These are phyloP conservation scores for Exophiala xenobiotica DNA, from an alignment of 2,329 filamentous ascomycete genomes.

Conservation along the genomic window DNA sequence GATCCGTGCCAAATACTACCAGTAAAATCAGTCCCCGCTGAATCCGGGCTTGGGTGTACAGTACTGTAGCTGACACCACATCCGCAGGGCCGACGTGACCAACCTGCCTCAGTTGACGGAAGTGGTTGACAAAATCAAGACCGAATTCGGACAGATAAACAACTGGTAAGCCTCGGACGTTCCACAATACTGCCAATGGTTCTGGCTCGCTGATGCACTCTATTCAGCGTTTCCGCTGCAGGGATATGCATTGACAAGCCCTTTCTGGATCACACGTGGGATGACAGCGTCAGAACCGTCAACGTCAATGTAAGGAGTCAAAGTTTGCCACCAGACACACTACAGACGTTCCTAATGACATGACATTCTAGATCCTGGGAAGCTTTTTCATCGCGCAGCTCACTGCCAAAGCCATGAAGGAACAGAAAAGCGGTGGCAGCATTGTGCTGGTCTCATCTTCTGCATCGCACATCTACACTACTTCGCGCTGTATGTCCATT, in stretches of 20 bases:
- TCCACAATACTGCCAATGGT: background rate
- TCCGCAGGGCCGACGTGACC: background rate
- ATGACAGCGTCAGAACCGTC: background rate
- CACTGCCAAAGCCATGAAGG: slow-evolving; percentile 51
- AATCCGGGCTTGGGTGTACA: background rate
- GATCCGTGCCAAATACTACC: slow-evolving; percentile 13
- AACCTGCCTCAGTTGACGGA: background rate
- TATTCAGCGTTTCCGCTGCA: slow-evolving; percentile 38
- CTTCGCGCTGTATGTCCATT: slow-evolving; percentile 34
- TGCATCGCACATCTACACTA: background rate
- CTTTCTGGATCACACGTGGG: slow-evolving; percentile 46
- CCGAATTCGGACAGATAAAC: background rate
- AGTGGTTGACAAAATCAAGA: background rate
- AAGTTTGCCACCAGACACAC: background rate
- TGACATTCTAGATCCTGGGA: slow-evolving; percentile 43
- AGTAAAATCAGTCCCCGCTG: background rate
- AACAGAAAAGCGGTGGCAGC: slow-evolving; percentile 42
- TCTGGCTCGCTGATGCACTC: slow-evolving; percentile 36
- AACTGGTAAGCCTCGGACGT: background rate
- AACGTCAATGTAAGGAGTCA: slow-evolving; percentile 34
- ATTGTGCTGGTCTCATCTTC: slow-evolving; percentile 19
- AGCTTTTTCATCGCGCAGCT: slow-evolving; percentile 49
- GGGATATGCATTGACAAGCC: slow-evolving; percentile 47
- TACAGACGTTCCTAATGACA: slow-evolving; percentile 30
- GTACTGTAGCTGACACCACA: no score